A percentile compares a stretch with the other conserved stretches of the same genome.
Conservation (phyloP, 306 rosid genomes). For the Castanea sativa region DNA sequence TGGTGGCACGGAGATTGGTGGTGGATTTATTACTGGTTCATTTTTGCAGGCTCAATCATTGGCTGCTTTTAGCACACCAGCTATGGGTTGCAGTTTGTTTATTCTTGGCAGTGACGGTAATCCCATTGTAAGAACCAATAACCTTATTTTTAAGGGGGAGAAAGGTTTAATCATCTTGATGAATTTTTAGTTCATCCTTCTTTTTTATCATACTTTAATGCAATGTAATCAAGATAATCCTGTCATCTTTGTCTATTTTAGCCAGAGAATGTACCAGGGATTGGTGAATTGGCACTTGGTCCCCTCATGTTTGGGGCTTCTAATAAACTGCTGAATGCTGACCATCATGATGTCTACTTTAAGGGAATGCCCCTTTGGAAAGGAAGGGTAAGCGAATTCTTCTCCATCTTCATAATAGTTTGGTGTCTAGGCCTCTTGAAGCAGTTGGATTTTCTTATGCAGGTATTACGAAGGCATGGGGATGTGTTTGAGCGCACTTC, state of each 20-base stretch:
- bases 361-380: conserved; percentile 84
- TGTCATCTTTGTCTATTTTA: conserved; percentile 22
- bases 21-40: conserved; percentile 86
- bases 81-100: conserved; percentile 79
- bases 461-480: conserved; percentile 92
- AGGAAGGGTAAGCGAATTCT: conserved; percentile 61
- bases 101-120: conserved; percentile 66
- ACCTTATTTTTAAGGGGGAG: neutral
- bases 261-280: conserved; percentile 76
- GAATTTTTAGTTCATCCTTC: neutral
- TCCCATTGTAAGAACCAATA: conserved; percentile 64
- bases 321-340: conserved; percentile 71
- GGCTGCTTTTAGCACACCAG: conserved; percentile 97
- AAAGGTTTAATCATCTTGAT: neutral
- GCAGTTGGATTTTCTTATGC: conserved; percentile 18
- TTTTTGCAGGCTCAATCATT: conserved; percentile 82
- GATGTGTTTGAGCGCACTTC: conserved; percentile 83
- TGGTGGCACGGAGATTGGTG: conserved; percentile 98
- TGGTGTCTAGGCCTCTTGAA: conserved; percentile 11
- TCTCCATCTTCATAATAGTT: conserved; percentile 14
- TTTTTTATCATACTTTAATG: conserved; percentile 4
- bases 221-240: conserved; percentile 1
- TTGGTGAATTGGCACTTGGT: conserved; percentile 94
- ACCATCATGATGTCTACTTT: conserved; percentile 78
- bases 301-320: conserved; percentile 86